Conservation (phyloP, 148 eudicot species). For the Bassia scoparia region DNA sequence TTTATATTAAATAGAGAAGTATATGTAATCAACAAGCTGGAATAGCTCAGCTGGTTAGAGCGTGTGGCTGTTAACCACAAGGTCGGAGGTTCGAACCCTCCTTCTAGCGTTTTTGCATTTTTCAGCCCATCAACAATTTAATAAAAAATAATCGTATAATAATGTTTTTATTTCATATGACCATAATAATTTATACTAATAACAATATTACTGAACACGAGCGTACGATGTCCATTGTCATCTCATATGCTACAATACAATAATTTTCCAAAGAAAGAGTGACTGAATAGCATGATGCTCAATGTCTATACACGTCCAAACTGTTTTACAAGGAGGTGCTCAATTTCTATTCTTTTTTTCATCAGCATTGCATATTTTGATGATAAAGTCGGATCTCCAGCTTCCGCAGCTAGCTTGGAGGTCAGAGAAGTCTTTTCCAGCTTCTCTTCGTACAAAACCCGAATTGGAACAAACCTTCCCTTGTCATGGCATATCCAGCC, state of each 20-base stretch:
- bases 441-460: constrained; percentile 47
- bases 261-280: background rate
- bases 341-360: constrained; percentile 69
- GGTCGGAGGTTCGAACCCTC: constrained; percentile 56
- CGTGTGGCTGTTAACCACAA: constrained; percentile 60
- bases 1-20: too few relatives aligned
- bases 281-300: background rate
- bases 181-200: too few relatives aligned
- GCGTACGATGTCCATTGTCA: too few relatives aligned
- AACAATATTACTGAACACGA: too few relatives aligned
- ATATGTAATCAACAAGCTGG: constrained; percentile 27
- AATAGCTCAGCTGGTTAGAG: constrained; percentile 56
- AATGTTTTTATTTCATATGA: too few relatives aligned
- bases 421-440: constrained; percentile 51
- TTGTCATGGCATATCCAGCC: constrained; percentile 71
- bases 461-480: constrained; percentile 59
- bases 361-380: constrained; percentile 56
- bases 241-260: background rate
- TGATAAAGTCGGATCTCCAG: constrained; percentile 54
- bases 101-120: constrained; percentile 33
- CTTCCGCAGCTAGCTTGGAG: constrained; percentile 49
- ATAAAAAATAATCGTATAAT: too few relatives aligned
- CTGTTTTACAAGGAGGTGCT: constrained; percentile 56
- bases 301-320: constrained; percentile 38
- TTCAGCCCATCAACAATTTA: too few relatives aligned